Evolutionary conservation across 2,329 filamentous ascomycete species (phyloP).

Genomic region (Ophiognomonia clavigignenti-juglandacearum): DNA sequence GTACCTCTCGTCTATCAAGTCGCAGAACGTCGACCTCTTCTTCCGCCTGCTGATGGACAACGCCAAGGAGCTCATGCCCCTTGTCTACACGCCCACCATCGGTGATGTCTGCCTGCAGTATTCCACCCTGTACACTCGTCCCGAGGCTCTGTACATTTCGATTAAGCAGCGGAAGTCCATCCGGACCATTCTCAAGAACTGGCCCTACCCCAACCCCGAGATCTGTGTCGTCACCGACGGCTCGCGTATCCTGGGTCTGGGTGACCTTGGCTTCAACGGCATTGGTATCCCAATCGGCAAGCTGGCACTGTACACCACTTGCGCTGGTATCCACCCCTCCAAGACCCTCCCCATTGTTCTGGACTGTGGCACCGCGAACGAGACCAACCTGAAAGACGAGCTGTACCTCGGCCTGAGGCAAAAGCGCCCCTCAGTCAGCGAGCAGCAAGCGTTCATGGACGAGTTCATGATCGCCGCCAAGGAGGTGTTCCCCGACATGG

Average conservation of each 20-base stretch:
- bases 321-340: conserved; percentile 86
- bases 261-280: conserved; percentile 93
- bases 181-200: conserved; percentile 82
- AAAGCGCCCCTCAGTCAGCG: conserved; percentile 70
- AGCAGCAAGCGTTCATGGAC: conserved; percentile 90
- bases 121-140: conserved; percentile 91
- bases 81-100: conserved; percentile 86
- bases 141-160: conserved; percentile 93
- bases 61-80: conserved; percentile 70
- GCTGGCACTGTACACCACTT: conserved; percentile 88
- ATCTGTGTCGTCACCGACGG: conserved; percentile 97
- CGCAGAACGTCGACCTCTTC: conserved; percentile 74
- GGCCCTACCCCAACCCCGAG: conserved; percentile 83
- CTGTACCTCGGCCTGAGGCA: conserved; percentile 87
- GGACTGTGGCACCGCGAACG: conserved; percentile 63
- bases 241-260: conserved; percentile 85
- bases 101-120: conserved; percentile 96
- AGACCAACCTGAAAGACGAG: conserved; percentile 60
- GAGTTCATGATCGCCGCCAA: conserved; percentile 92
- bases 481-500: conserved; percentile 62
- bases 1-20: conserved; percentile 72
- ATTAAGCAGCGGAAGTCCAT: conserved; percentile 92
- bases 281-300: conserved; percentile 98
- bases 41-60: conserved; percentile 78
- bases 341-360: conserved; percentile 72